A percentile compares a stretch with the other conserved stretches of the same genome.
phyloP scores from a whole-genome alignment of 1,284 basidiomycete genomes.

The Pterula multifida region DNA sequence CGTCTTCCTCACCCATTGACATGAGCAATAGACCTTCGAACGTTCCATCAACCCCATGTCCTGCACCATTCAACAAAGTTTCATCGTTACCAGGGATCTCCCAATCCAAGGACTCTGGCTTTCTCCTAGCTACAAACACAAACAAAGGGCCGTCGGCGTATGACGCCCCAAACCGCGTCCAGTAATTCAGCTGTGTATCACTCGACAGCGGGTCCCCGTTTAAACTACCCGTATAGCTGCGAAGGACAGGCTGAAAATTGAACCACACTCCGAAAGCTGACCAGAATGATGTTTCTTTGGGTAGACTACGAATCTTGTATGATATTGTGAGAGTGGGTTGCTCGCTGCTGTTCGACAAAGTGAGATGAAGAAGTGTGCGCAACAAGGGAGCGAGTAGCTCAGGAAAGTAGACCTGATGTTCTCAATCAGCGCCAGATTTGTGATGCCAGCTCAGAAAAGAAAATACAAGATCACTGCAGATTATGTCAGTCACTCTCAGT shows the following conservation, averaged over 20 bases:
- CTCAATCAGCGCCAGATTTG: conserved; percentile 3
- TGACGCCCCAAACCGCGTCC: not conserved
- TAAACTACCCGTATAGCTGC: conserved; percentile 11
- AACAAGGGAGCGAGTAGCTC: conserved; percentile 60
- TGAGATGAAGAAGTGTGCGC: conserved; percentile 53
- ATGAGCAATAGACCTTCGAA: conserved; percentile 61
- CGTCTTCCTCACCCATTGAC: conserved; percentile 20
- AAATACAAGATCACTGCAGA: conserved; percentile 64
- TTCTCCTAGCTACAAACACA: conserved; percentile 47
- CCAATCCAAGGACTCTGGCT: conserved; percentile 45
- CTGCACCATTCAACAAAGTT: conserved; percentile 43
- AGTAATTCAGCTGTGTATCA: conserved; percentile 7
- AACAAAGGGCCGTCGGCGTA: conserved; percentile 34
- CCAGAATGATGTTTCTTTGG: conserved; percentile 77
- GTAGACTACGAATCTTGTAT: conserved; percentile 68
- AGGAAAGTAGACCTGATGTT: conserved; percentile 59
- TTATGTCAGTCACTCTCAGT: conserved; percentile 39
- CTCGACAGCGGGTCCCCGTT: not conserved
- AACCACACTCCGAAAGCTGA: conserved; percentile 77
- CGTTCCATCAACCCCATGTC: conserved; percentile 49
- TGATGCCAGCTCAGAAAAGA: conserved; percentile 1
- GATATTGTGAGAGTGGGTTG: conserved; percentile 43
- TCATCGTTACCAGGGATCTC: conserved; percentile 35
- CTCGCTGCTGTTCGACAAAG: no score
- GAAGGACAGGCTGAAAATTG: conserved; percentile 49